Evolutionary conservation across 768 basidiomycete species (phyloP), one percentile per base, ranked within the genome.

Genomic region (Lactarius akahatsu): DNA sequence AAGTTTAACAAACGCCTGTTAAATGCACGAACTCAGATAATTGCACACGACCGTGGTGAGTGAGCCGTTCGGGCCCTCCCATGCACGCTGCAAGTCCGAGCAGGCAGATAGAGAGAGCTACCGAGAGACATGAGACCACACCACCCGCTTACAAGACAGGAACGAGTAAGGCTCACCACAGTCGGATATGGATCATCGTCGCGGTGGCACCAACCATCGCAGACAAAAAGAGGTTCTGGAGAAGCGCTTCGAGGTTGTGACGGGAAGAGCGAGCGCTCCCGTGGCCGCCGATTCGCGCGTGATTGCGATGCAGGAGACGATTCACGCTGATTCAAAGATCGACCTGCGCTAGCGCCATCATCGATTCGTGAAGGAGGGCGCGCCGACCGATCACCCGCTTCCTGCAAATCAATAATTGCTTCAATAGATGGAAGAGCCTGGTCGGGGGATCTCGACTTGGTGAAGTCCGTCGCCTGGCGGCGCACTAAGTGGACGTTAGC

Each of bases 51-150:
- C 67, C 34, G 63, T 65, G 6, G 72, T 72, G 54, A 73, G 65
- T 34, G 73, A 72, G n/a, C 65, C 68, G 30, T 70, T 71, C 0
- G 70, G 68, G 8, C 64, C 62, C 34, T 74, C 72, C 69, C 70
- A 72, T 15, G 73, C 69, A 45, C 43, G 45, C 54, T 74, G 73
- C 40, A 64, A 41, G 38, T 74, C 74, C 45, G 70, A 65, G 43
- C 73, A 73, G 0, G 72, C 69, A 1, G 73, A 70, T 4, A 73
- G 40, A 3, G 71, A 72, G 2, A 69, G 43, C 69, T 69, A 38
- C n/a, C 6, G 41, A 32, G 20, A 26, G n/a, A 23, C 6, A 23
- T 63, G 54, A 66, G 57, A 40, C 4, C 8, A 57, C 13, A 50
- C 20, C 3, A 32, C 26, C 9, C 28, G 10, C 8, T 15, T 3